Base-by-base conservation (phyloP, 805 yeast genomes). In the Ogataea methylovora region DNA sequence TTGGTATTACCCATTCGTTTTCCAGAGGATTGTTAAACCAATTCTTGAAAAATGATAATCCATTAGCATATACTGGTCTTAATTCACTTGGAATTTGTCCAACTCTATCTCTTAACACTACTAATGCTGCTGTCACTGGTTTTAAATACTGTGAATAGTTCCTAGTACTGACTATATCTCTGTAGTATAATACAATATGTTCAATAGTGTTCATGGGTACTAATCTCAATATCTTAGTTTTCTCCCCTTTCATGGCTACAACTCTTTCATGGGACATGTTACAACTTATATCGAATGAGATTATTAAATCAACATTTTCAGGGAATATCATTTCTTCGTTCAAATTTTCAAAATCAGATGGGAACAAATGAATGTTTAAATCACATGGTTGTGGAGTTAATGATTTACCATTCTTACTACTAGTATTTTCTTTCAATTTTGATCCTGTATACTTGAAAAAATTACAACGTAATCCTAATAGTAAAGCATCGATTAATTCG, bases 11-110 rank as follows among this genome's bases (percentile, higher is more conserved):
- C 95, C 95, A 87, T 6, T 71, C 63, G 5, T 40, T 36, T 13
- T 43, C 38, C 4, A 57, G 17, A 16, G 58, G 44, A 51, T 48
- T 43, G 2, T 43, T 30, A 23, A 85, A 61, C 78, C 88, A 86
- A 23, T 68, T 69, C 2, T 65, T 58, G 33, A 88, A 61, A 47
- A 74, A 83, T 6, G 66, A 64, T 42, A 87, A 64, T 37, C 79
- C 71, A 43, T 78, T 79, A 26, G 74, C 65, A 54, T 81, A 85
- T 15, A 84, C 73, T 12, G 92, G 88, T 51, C 83, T 68, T 31
- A 86, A 54, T 48, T 79, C 92, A 0, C 86, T 80, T 2, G 95
- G 92, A 29, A 90, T 54, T 31, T 72, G 71, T 7, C 97, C 97
- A 11, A 82, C 86, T 39, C 79, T 69, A 43, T 83, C 94, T 46